Evolutionary conservation across 2,329 filamentous ascomycete genomes (phyloP).

Genomic region (Aspergillus thermomutatus): DNA sequence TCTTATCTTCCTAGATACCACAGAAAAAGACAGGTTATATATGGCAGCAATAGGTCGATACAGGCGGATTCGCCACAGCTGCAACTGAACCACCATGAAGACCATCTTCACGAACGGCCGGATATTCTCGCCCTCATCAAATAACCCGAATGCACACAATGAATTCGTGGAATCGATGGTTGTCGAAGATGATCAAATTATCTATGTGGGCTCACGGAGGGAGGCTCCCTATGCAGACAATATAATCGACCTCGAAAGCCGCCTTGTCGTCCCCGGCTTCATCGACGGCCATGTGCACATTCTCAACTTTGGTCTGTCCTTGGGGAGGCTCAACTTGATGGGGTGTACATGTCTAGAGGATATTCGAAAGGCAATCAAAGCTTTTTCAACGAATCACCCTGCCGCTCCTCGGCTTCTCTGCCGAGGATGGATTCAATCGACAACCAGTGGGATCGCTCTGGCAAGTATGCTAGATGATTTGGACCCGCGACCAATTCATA

Average conservation of each 20-base stretch:
- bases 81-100: not conserved
- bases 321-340: constrained; percentile 44
- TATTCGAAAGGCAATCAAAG: constrained; percentile 42
- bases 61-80: not conserved
- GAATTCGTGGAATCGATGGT: constrained; percentile 36
- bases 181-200: constrained; percentile 39
- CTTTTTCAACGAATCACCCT: constrained; percentile 40
- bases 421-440: constrained; percentile 49
- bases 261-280: constrained; percentile 45
- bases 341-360: constrained; percentile 42
- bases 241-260: constrained; percentile 34
- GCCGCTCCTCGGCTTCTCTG: constrained; percentile 43
- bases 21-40: not conserved
- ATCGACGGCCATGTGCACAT: constrained; percentile 52
- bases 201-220: constrained; percentile 36
- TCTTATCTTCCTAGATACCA: too few species aligned
- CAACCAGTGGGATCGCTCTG: constrained; percentile 43
- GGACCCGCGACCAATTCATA: constrained; percentile 47
- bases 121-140: constrained; percentile 24
- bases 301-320: constrained; percentile 47
- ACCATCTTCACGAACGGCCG: constrained; percentile 32
- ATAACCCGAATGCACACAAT: constrained; percentile 8
- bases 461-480: constrained; percentile 49
- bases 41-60: constrained; percentile 1
- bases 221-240: constrained; percentile 19